Base-by-base conservation (phyloP, 2,329 filamentous ascomycete genomes). In the Pseudocercospora musae region DNA sequence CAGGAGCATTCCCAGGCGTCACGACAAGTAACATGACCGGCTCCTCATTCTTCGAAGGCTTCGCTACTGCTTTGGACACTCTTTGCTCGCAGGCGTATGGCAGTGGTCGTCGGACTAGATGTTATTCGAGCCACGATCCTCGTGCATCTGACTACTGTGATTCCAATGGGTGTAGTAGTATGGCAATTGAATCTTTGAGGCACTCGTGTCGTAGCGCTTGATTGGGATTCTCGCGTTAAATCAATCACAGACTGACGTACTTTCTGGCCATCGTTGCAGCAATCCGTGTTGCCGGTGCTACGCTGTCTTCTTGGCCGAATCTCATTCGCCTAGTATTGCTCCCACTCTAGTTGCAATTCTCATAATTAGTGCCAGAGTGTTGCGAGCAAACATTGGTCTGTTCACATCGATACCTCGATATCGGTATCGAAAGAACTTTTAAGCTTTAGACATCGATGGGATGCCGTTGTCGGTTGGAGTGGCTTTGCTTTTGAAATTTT, bases 1-100 rank as follows among this genome's bases (percentile, higher is more conserved):
- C 81, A 1, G 83, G 82, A 0, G 81, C 82, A 0, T 82, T 79
- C 58, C 70, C 85, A 15, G 81, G 81, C 23, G 78, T 81, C 23
- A 84, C 82, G 50, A 84, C 82, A 0, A 81, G 83, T 66, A 84
- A 82, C 62, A 84, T 85, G 56, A 75, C 82, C 6, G 83, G 83
- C 0, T 77, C 81, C 20, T 79, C 83, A 1, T 73, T 82, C 21
- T 80, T 80, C 60, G 80, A 84, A 52, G 82, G 82, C 21, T 78
- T 84, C 70, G 80, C 81, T 9, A 83, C 81, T 0, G 79, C 78
- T 23, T 72, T 83, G 21, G 81, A 84, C 65, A 84, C 81, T 0
- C 71, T 84, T 3, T 83, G 81, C 64, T 78, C 81, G 25, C 81
- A 84, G 67, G 79, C 81, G 1, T 83, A 82, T 69, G 81, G 81